Conservation (phyloP, 1,284 basidiomycete species). For the Cryptococcus hybrid region DNA sequence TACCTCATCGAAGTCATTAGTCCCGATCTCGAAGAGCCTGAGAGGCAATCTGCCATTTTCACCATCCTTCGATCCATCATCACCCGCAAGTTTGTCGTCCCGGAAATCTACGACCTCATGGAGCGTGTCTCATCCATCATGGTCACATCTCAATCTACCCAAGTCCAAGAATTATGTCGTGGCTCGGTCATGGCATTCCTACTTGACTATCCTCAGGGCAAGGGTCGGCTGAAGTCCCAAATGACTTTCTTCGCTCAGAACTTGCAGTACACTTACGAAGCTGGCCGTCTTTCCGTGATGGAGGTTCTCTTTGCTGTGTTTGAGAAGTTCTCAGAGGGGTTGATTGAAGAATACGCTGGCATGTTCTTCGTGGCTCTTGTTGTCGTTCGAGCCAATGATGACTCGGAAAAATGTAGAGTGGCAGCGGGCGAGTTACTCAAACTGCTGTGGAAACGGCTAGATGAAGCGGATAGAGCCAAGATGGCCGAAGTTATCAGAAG, state of each 20-base stretch:
- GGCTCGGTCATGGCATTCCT: conserved; percentile 90
- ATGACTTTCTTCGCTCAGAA: conserved; percentile 95
- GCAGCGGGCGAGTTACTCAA: conserved; percentile 83
- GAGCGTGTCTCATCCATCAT: conserved; percentile 90
- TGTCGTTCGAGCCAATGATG: conserved; percentile 91
- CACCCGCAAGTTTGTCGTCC: conserved; percentile 84
- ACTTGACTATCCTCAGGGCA: conserved; percentile 96
- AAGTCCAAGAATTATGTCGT: conserved; percentile 89
- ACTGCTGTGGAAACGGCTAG: conserved; percentile 66
- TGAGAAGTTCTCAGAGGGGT: conserved; percentile 73
- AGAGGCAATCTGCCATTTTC: conserved; percentile 85
- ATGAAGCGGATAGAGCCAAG: conserved; percentile 58
- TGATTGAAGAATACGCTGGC: conserved; percentile 81
- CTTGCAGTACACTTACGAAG: conserved; percentile 85
- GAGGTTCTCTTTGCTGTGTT: conserved; percentile 83
- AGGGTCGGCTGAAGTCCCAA: conserved; percentile 79
- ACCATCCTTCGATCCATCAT: conserved; percentile 90
- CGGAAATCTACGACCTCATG: conserved; percentile 98
- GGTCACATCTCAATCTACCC: conserved; percentile 87
- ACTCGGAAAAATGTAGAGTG: conserved; percentile 80
- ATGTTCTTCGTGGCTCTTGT: conserved; percentile 90
- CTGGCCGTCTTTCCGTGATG: conserved; percentile 86
- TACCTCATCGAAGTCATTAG: conserved; percentile 80
- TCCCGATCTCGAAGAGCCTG: conserved; percentile 91
- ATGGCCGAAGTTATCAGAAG: conserved; percentile 66